phyloP scores from a whole-genome alignment of 306 rosid species.

The Inga oerstediana region DNA sequence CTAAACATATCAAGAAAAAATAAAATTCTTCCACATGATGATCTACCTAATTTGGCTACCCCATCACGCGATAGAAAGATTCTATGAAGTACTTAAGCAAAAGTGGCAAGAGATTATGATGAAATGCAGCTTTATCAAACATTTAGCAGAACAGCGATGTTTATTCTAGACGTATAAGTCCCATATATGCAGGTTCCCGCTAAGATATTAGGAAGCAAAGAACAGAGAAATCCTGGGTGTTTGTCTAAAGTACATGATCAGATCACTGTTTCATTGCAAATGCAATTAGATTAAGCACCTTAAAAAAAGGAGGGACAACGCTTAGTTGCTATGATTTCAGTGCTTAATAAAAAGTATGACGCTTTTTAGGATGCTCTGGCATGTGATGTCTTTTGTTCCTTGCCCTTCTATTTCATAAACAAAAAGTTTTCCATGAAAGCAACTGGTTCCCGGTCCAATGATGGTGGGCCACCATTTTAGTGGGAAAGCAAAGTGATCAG shows the following conservation, averaged over 20 bases:
- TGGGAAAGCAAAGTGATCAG: neutral
- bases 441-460: neutral
- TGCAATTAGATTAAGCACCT: conserved; percentile 27
- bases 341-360: conserved; percentile 33
- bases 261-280: conserved; percentile 27
- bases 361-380: conserved; percentile 40
- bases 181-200: neutral
- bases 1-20: neutral
- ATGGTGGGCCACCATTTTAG: neutral
- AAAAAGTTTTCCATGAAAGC: conserved; percentile 8
- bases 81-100: neutral
- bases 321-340: conserved; percentile 35
- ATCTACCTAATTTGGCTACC: neutral
- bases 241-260: conserved; percentile 27
- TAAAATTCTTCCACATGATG: neutral
- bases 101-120: neutral
- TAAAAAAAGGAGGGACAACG: conserved; percentile 4
- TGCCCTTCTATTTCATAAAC: conserved; percentile 25
- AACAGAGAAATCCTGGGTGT: conserved; percentile 8
- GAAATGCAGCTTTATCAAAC: conserved; percentile 23
- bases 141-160: conserved; percentile 4
- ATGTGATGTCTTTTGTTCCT: conserved; percentile 33
- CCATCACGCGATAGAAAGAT: neutral
- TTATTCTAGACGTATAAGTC: neutral
- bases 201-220: neutral